These are phyloP conservation scores for Gossypium lobatum DNA, from an alignment of 441 rosid genomes.

Conservation along the genomic window DNA sequence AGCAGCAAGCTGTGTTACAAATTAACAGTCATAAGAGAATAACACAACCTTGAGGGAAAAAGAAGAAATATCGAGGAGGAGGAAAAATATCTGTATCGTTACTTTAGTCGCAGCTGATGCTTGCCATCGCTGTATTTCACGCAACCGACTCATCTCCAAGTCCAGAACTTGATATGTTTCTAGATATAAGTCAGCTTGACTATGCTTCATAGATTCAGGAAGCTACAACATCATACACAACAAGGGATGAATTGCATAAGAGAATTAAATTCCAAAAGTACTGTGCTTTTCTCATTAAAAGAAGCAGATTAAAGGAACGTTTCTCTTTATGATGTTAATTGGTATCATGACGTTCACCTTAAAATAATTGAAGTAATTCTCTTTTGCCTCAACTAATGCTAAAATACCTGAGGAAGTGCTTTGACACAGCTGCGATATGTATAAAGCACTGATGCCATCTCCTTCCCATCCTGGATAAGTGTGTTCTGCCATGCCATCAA, in stretches of 20 bases:
- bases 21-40: slow-evolving; percentile 17
- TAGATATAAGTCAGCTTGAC: slow-evolving; percentile 93
- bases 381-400: neutral
- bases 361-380: neutral
- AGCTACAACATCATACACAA: slow-evolving; percentile 51
- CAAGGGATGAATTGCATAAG: slow-evolving; percentile 5
- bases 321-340: slow-evolving; percentile 11
- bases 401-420: slow-evolving; percentile 95
- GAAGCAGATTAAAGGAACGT: slow-evolving; percentile 2
- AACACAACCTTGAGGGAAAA: neutral
- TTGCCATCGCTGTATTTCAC: slow-evolving; percentile 98
- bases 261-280: slow-evolving; percentile 11
- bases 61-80: slow-evolving; percentile 3
- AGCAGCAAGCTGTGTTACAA: slow-evolving; percentile 81
- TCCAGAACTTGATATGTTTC: slow-evolving; percentile 99
- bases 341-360: neutral
- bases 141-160: slow-evolving; percentile 96
- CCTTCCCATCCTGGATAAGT: slow-evolving; percentile 93
- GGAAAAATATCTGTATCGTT: slow-evolving; percentile 18
- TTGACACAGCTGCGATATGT: slow-evolving; percentile 98
- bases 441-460: slow-evolving; percentile 95
- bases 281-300: neutral
- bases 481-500: slow-evolving; percentile 53
- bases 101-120: slow-evolving; percentile 93
- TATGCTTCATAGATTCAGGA: slow-evolving; percentile 98